Evolutionary conservation across 2,329 filamentous ascomycete species (phyloP).

Genomic region (Cytospora chrysosperma): DNA sequence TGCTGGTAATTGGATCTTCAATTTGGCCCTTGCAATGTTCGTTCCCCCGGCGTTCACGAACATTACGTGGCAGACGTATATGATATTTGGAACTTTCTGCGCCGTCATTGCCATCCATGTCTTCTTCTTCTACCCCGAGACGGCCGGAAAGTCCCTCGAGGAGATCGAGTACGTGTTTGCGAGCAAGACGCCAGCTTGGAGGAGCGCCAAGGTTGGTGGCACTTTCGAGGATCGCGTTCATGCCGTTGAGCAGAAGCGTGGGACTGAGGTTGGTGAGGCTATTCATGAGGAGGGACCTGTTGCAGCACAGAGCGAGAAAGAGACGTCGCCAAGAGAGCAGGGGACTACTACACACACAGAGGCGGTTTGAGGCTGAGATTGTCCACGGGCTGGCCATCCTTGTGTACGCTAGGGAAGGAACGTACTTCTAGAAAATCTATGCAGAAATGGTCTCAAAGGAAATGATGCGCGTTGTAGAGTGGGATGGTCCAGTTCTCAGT

Average conservation of each 20-base stretch:
- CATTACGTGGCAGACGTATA: conserved; percentile 51
- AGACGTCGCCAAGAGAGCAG: not conserved
- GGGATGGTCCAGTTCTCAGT: no score
- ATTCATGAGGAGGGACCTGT: conserved; percentile 10
- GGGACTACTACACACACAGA: not conserved
- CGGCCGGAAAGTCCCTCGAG: conserved; percentile 53
- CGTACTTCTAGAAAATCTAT: no score
- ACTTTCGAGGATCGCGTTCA: conserved; percentile 20
- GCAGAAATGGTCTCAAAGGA: not conserved
- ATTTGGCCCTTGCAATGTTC: conserved; percentile 50
- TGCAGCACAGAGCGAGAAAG: not conserved
- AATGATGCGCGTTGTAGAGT: no score
- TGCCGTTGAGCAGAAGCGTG: conserved; percentile 13
- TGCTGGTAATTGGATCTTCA: conserved; percentile 51
- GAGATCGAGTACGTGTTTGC: conserved; percentile 52
- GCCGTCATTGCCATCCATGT: conserved; percentile 49
- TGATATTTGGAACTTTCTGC: conserved; percentile 53
- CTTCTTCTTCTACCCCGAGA: conserved; percentile 58
- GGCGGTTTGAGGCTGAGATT: conserved; percentile 5
- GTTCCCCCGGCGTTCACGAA: conserved; percentile 45
- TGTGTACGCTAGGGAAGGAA: no score
- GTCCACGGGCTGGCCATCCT: no score
- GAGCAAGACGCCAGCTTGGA: conserved; percentile 24
- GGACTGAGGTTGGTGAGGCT: not conserved
- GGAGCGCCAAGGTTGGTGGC: conserved; percentile 5